These are phyloP conservation scores for Schizophyllum amplum DNA, from an alignment of 1,284 basidiomycete species.

Conservation along the genomic window DNA sequence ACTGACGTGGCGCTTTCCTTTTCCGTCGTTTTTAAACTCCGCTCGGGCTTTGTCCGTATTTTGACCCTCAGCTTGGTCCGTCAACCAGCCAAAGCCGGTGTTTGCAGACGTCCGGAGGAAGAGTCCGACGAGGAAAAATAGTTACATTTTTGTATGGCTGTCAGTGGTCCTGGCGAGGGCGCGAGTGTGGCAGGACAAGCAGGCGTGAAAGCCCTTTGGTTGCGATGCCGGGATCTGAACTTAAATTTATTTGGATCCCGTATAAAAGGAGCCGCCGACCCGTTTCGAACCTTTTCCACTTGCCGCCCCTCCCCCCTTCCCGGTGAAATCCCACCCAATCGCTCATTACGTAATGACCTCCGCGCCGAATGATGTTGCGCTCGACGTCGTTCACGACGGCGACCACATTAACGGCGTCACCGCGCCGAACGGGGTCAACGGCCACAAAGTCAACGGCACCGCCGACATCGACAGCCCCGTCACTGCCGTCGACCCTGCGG, in stretches of 20 bases:
- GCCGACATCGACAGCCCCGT: conserved; percentile 43
- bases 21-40: conserved; percentile 42
- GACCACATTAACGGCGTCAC: conserved; percentile 23
- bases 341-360: conserved; percentile 25
- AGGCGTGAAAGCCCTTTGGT: not conserved
- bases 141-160: not conserved
- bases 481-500: conserved; percentile 47
- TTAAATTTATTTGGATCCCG: conserved; percentile 56
- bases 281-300: not conserved
- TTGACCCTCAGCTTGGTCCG: conserved; percentile 67
- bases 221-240: conserved; percentile 51
- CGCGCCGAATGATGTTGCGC: conserved; percentile 1
- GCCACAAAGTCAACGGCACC: conserved; percentile 23
- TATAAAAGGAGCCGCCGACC: conserved; percentile 41
- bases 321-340: not conserved
- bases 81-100: conserved; percentile 74
- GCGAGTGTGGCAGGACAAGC: not conserved
- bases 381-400: conserved; percentile 26
- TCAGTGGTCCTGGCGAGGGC: not conserved
- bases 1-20: conserved; percentile 30
- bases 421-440: conserved; percentile 23
- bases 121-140: conserved; percentile 40
- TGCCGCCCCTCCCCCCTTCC: conserved; percentile 1
- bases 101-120: conserved; percentile 56
- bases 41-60: conserved; percentile 50